Conservation (phyloP, 805 yeast species). For the Candida ficus region DNA sequence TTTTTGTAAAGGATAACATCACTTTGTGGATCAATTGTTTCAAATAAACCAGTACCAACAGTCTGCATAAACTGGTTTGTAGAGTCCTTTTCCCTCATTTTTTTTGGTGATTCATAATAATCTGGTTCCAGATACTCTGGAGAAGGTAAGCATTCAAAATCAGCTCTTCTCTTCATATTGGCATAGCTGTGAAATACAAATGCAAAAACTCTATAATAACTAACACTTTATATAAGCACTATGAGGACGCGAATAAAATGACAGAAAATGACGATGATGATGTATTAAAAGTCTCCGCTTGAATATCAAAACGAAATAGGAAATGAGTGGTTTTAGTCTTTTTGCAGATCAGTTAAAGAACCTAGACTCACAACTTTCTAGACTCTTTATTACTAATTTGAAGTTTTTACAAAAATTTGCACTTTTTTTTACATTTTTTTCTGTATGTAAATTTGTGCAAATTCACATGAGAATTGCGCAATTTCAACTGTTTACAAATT, state of each 20-base stretch:
- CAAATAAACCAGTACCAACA: slow-evolving; percentile 12
- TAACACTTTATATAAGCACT: background rate
- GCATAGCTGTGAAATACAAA: no score
- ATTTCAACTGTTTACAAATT: background rate
- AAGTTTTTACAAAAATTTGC: no score
- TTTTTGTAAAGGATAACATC: slow-evolving; percentile 1
- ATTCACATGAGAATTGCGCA: background rate
- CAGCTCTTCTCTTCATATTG: slow-evolving; percentile 13
- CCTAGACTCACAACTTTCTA: no score
- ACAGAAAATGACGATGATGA: background rate
- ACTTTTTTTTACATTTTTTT: no score
- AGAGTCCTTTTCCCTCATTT: background rate
- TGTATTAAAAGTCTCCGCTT: no score
- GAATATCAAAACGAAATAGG: no score
- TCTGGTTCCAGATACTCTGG: slow-evolving; percentile 14
- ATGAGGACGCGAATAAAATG: background rate
- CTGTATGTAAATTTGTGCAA: no score
- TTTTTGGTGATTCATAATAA: background rate
- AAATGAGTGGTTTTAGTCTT: no score
- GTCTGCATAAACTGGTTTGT: slow-evolving; percentile 10
- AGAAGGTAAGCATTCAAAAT: slow-evolving; percentile 11
- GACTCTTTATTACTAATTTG: no score
- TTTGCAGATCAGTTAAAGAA: no score
- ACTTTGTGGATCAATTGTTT: slow-evolving; percentile 7
- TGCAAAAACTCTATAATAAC: no score